phyloP scores from a whole-genome alignment of 495 filamentous ascomycete genomes.

The Aspergillus wentii region DNA sequence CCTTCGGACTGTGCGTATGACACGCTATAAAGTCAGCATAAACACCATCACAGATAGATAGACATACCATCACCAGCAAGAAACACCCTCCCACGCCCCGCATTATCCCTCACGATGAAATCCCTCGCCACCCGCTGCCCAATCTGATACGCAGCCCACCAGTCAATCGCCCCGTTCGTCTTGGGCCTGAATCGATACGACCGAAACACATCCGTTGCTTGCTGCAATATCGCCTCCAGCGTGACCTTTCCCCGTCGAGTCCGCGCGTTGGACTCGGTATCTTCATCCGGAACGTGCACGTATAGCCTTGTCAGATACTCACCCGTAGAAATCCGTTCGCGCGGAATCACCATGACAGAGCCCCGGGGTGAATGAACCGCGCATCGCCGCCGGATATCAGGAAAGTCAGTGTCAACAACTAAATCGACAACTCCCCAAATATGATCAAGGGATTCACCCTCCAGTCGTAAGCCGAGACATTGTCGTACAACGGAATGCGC shows the following conservation, averaged over 20 bases:
- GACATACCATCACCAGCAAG: conserved; percentile 50
- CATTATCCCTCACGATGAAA: conserved; percentile 44
- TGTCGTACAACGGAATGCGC: conserved; percentile 21
- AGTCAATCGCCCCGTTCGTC: conserved; percentile 9
- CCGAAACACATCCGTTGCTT: conserved; percentile 23
- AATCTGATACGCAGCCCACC: conserved; percentile 31
- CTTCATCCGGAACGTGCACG: conserved; percentile 28
- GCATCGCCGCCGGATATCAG: conserved; percentile 26
- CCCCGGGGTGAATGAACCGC: conserved; percentile 27
- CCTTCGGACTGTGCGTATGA: conserved; percentile 13
- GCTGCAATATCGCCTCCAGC: conserved; percentile 22
- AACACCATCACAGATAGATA: background rate
- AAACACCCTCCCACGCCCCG: conserved; percentile 41
- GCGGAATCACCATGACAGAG: conserved; percentile 27
- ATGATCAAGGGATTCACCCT: conserved; percentile 30
- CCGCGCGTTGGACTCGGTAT: conserved; percentile 12
- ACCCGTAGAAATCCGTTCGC: conserved; percentile 21
- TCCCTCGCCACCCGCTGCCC: conserved; percentile 27
- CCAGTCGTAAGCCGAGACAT: conserved; percentile 39
- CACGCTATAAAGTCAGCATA: conserved; percentile 9
- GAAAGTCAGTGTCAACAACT: conserved; percentile 30
- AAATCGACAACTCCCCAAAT: conserved; percentile 39
- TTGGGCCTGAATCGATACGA: conserved; percentile 30
- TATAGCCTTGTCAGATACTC: conserved; percentile 58
- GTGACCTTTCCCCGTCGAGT: conserved; percentile 21